Evolutionary conservation across 306 rosid genomes (phyloP), one percentile per base, ranked within the genome.

Genomic region (Sechiopsis laciniata): DNA sequence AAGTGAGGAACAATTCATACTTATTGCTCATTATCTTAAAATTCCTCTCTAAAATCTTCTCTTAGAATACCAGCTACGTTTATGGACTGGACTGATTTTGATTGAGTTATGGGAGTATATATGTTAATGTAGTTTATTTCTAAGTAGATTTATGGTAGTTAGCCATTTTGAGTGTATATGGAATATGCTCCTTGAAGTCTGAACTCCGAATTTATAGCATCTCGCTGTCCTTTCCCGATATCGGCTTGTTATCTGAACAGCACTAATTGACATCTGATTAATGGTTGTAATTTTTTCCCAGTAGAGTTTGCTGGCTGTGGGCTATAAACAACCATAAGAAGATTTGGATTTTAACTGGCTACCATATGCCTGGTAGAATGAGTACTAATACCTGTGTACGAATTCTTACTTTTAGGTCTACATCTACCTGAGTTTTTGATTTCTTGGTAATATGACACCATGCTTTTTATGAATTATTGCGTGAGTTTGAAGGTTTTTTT

Each of bases 151-250:
- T 13, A 17, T 65, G 16, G 71, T 65, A 65, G 29, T 17, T 40
- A 42, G 45, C 17, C 10, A 65, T 65, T 42, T 42, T 65, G 32
- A 0, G 32, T 65, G 16, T 65, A 3, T 17, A 54, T 63, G 72
- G 72, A 65, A 65, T 65, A 40, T 65, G 29, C 16, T 6, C 71
- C 10, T 65, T 10, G 32, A 65, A 63, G 51, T 24, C 19, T 61
- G 10, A 32, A 14, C 5, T 60, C 66, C 5, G 45, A 60, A 60
- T 19, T 26, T 2, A 21, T 58, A 58, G 37, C 37, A 22, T 22
- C 37, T 58, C 15, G 52, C 22, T 8, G 21, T 59, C 24, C 64
- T 22, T 58, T 58, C n/a, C 64, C 64, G 12, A 10, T 58, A 58
- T 58, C 2, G 14, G 64, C 63, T 12, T 58, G 64, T 63, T 35